phyloP scores from a whole-genome alignment of 371 early-diverging fungal species.

The Smittium culicis region DNA sequence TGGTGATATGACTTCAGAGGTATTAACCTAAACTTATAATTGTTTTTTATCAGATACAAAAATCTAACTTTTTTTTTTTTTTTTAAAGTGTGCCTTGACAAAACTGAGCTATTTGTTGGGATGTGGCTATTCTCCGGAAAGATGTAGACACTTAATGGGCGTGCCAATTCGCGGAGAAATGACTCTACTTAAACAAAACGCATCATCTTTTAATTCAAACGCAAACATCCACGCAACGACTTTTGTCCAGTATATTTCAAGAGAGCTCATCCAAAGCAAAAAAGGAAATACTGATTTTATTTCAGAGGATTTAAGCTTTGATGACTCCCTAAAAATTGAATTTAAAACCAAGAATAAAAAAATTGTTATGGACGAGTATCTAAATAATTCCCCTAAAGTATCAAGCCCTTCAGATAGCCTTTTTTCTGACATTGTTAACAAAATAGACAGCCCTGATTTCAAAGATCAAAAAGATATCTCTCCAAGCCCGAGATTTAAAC shows the following conservation, averaged over 20 bases:
- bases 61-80: constrained; percentile 10
- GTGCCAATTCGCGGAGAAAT: constrained; percentile 85
- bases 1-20: constrained; percentile 93
- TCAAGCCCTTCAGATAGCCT: constrained; percentile 9
- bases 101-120: constrained; percentile 87
- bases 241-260: constrained; percentile 33
- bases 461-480: background rate
- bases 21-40: constrained; percentile 12
- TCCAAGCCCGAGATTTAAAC: background rate
- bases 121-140: constrained; percentile 38
- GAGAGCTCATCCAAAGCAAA: constrained; percentile 27
- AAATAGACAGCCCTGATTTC: background rate
- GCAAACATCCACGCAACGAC: constrained; percentile 57
- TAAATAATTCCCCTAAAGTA: background rate
- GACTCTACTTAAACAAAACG: constrained; percentile 49
- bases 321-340: background rate
- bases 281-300: background rate
- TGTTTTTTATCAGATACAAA: background rate
- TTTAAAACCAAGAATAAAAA: background rate
- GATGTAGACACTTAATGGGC: constrained; percentile 64
- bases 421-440: constrained; percentile 8
- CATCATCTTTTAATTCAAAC: constrained; percentile 48
- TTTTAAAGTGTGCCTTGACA: constrained; percentile 67
- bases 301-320: background rate
- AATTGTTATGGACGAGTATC: background rate